Evolutionary conservation across 768 basidiomycete genomes (phyloP).

Genomic region (button mushroom (Agaricus bisporus)): DNA sequence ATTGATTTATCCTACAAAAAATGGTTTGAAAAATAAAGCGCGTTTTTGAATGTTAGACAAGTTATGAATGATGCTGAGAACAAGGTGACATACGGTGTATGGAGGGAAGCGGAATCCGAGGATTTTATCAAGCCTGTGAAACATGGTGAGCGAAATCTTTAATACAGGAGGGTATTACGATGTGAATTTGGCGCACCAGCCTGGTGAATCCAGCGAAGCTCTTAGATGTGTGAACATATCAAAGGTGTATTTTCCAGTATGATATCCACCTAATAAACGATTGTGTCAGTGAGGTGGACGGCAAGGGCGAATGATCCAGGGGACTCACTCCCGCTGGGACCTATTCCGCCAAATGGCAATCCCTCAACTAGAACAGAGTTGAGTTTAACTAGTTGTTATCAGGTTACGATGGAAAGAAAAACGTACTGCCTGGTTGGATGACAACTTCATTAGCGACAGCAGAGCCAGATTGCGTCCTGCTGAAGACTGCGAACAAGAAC

Average conservation of each 20-base stretch:
- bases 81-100: conserved; percentile 24
- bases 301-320: background rate
- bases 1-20: background rate
- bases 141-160: background rate
- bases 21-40: background rate
- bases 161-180: background rate
- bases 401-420: background rate
- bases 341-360: conserved; percentile 71
- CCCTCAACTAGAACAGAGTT: too few species aligned
- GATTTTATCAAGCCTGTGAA: conserved; percentile 40
- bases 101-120: conserved; percentile 57
- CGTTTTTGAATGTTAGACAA: too few species aligned
- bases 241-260: conserved; percentile 70
- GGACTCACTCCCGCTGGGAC: conserved; percentile 62
- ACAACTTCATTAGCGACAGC: conserved; percentile 65
- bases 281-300: background rate
- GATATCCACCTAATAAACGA: conserved; percentile 48
- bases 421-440: conserved; percentile 53
- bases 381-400: too few species aligned
- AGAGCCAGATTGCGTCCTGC: conserved; percentile 66
- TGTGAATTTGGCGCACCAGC: conserved; percentile 33
- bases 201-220: conserved; percentile 51
- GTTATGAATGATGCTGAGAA: background rate
- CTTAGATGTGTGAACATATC: conserved; percentile 76
- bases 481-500: conserved; percentile 41